A percentile compares a stretch with the other conserved stretches of the same genome.
phyloP scores from a whole-genome alignment of 2,329 filamentous ascomycete species.

The Talaromyces marneffei region DNA sequence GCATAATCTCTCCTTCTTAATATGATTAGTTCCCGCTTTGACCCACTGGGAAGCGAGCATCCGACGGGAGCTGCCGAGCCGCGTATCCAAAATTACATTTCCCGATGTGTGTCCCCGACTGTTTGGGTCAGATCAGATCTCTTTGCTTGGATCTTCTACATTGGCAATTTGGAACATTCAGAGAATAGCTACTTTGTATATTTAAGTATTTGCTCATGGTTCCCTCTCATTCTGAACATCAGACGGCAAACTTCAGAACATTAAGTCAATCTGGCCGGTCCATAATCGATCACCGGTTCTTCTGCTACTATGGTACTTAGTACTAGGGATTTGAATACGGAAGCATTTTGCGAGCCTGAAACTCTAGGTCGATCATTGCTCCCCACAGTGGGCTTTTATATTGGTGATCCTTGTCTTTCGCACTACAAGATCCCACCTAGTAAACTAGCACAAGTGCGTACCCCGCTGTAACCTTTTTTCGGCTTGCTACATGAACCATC shows the following conservation, averaged over 20 bases:
- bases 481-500: background rate
- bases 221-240: background rate
- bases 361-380: background rate
- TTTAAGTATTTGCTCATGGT: background rate
- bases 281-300: background rate
- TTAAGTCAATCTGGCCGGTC: background rate
- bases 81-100: background rate
- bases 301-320: background rate
- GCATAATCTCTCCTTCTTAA: background rate
- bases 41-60: background rate
- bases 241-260: background rate
- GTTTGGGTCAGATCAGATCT: background rate
- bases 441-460: background rate
- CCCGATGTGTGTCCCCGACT: background rate
- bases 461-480: background rate
- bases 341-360: background rate
- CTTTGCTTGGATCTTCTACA: background rate
- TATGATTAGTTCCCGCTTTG: background rate
- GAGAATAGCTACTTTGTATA: background rate
- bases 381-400: background rate
- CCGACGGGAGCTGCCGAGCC: conserved; percentile 2
- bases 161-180: too few relatives aligned
- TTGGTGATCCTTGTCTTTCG: background rate
- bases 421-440: background rate
- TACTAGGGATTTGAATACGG: background rate